Percentiles rank a stretch among this genome's conserved stretches.
Conservation (phyloP, 1,139 yeast species). For the Saccharomyces hybrid region DNA sequence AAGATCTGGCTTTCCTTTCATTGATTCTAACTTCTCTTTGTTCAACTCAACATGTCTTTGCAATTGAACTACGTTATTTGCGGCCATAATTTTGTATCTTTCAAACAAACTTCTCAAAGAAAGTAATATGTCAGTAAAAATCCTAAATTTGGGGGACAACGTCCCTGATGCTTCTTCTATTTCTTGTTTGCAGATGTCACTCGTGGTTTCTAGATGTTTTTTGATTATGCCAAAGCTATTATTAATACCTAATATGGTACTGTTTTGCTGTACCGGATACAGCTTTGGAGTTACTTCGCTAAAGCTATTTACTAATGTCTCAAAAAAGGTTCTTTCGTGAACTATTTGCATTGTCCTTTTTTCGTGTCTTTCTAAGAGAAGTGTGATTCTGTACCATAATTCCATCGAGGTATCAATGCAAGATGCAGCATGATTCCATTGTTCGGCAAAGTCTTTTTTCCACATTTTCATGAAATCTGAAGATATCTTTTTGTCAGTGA, state of each 20-base stretch:
- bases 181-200: constrained; percentile 57
- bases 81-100: constrained; percentile 47
- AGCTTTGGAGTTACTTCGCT: constrained; percentile 38
- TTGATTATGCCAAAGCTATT: constrained; percentile 48
- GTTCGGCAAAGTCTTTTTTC: constrained; percentile 35
- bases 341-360: constrained; percentile 68
- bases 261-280: constrained; percentile 49
- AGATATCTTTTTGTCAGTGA: constrained; percentile 54
- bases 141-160: constrained; percentile 65
- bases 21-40: constrained; percentile 44
- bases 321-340: constrained; percentile 56
- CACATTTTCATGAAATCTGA: constrained; percentile 37
- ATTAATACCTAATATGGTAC: constrained; percentile 43
- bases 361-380: constrained; percentile 69
- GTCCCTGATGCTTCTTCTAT: constrained; percentile 41
- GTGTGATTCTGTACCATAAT: constrained; percentile 50
- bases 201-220: constrained; percentile 45
- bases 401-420: constrained; percentile 34
- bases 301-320: constrained; percentile 45
- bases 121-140: constrained; percentile 61
- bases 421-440: constrained; percentile 31
- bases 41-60: constrained; percentile 48
- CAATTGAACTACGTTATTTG: constrained; percentile 49
- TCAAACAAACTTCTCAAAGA: constrained; percentile 66
- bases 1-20: constrained; percentile 56